Evolutionary conservation across 108 stramenopile genomes (phyloP), one percentile per base, ranked within the genome.

Genomic region (Skeletonema grethae): DNA sequence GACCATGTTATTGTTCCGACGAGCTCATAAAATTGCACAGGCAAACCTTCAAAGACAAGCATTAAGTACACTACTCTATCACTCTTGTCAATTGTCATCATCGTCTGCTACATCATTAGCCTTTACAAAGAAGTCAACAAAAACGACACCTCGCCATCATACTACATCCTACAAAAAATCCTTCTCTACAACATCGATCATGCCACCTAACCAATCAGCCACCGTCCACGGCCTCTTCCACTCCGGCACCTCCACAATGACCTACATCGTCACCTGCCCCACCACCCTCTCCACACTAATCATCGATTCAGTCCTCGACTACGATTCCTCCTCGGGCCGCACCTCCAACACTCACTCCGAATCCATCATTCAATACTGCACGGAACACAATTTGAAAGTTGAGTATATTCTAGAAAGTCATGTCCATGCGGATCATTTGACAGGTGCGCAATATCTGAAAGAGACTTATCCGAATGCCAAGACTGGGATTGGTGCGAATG

Each of bases 371-470:
- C 30, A 46, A 20, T 67, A 77, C 67, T 58, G 58, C 50, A 13
- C 38, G 0, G 50, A 28, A 5, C 45, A 83, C 48, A 36, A 48
- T 5, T 35, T 77, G 25, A 45, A 77, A 25, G 77, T 83, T 0
- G 11, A 57, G 22, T 83, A 83, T 50, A 83, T 83, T 41, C 66
- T 77, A 2, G 75, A 84, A 28, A 76, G 43, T 55, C 83, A 84
- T 48, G 79, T 79, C 28, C 83, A 84, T 32, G 76, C 83, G 56
- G 83, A 84, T 67, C 83, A 84, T 55, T 34, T 84, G 13, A 84
- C 83, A 35, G 83, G 82, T 30, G 82, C 82, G 2, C 15, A 53
- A n/a, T 74, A 68, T 53, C 22, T 84, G 16, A 78, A 79, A 34
- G 46, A 12, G 38, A 34, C 34, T 12, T 84, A 72, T 41, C 83